A percentile compares a stretch with the other conserved stretches of the same genome.
phyloP scores from a whole-genome alignment of 2,329 filamentous ascomycete species.

The Penicillium expansum region DNA sequence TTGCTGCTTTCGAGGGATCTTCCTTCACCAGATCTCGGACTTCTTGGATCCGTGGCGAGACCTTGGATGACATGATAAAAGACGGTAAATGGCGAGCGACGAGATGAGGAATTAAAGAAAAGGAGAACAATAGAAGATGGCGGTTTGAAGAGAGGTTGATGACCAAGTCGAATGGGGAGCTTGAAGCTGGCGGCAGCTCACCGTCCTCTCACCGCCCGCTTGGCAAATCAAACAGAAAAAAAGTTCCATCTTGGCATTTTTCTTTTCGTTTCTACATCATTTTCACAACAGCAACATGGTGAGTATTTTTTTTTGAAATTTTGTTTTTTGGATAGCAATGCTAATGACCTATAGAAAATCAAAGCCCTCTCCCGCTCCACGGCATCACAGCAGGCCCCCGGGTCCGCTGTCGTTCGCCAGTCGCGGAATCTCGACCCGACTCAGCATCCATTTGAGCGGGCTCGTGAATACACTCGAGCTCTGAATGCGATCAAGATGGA shows the following conservation, averaged over 20 bases:
- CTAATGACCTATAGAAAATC: conserved; percentile 50
- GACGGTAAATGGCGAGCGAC: background rate
- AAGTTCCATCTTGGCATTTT: conserved; percentile 24
- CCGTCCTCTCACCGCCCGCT: conserved; percentile 32
- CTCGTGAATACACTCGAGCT: conserved; percentile 76
- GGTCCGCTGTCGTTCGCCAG: conserved; percentile 45
- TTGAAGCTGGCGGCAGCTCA: conserved; percentile 31
- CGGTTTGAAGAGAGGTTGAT: conserved; percentile 21
- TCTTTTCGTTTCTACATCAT: conserved; percentile 14
- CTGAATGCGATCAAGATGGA: conserved; percentile 87
- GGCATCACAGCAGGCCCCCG: conserved; percentile 48
- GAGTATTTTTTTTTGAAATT: conserved; percentile 13
- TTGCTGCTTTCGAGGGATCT: conserved; percentile 79
- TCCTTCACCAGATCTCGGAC: conserved; percentile 79
- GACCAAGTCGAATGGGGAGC: conserved; percentile 21
- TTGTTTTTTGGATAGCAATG: background rate
- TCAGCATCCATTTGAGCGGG: conserved; percentile 85
- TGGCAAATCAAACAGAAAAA: conserved; percentile 37
- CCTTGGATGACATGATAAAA: conserved; percentile 49
- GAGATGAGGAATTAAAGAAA: background rate
- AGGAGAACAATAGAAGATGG: conserved; percentile 7
- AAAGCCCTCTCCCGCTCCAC: conserved; percentile 52
- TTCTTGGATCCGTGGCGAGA: conserved; percentile 73
- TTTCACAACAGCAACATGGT: conserved; percentile 30
- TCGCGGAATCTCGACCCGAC: conserved; percentile 68